These are phyloP conservation scores for Trichomonascaceae sp. DNA, from an alignment of 1,139 yeast species.

Conservation along the genomic window DNA sequence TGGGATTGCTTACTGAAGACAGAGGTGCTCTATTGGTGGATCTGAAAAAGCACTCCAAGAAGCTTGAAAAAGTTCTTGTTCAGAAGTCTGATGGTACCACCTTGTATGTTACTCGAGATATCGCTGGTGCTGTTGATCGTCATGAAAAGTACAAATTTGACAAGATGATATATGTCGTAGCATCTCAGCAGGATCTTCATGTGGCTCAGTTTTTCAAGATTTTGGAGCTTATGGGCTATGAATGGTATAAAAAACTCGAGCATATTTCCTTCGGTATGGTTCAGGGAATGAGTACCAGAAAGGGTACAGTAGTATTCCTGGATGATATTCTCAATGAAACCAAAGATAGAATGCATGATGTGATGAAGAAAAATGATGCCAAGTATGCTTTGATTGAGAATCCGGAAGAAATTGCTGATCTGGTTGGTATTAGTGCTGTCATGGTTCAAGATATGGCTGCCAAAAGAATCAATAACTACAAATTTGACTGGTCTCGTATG, in stretches of 20 bases:
- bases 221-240: slow-evolving; percentile 83
- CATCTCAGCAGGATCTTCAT: slow-evolving; percentile 93
- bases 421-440: slow-evolving; percentile 94
- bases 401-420: slow-evolving; percentile 93
- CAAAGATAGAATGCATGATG: slow-evolving; percentile 92
- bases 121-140: slow-evolving; percentile 95
- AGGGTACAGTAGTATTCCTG: slow-evolving; percentile 95
- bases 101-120: slow-evolving; percentile 89
- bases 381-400: slow-evolving; percentile 91
- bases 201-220: slow-evolving; percentile 92
- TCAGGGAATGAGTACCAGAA: slow-evolving; percentile 97
- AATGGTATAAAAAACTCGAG: slow-evolving; percentile 74
- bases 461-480: slow-evolving; percentile 93
- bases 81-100: slow-evolving; percentile 97
- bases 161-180: slow-evolving; percentile 94
- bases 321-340: slow-evolving; percentile 93
- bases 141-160: slow-evolving; percentile 79
- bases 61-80: slow-evolving; percentile 88
- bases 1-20: slow-evolving; percentile 74
- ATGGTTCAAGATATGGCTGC: slow-evolving; percentile 99
- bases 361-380: slow-evolving; percentile 86
- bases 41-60: slow-evolving; percentile 78
- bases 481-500: slow-evolving; percentile 98
- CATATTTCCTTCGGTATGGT: slow-evolving; percentile 98
- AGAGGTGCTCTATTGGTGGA: slow-evolving; percentile 90